These are phyloP conservation scores for Trebouxia sp. DNA, from an alignment of 139 green algal genomes.

Conservation along the genomic window DNA sequence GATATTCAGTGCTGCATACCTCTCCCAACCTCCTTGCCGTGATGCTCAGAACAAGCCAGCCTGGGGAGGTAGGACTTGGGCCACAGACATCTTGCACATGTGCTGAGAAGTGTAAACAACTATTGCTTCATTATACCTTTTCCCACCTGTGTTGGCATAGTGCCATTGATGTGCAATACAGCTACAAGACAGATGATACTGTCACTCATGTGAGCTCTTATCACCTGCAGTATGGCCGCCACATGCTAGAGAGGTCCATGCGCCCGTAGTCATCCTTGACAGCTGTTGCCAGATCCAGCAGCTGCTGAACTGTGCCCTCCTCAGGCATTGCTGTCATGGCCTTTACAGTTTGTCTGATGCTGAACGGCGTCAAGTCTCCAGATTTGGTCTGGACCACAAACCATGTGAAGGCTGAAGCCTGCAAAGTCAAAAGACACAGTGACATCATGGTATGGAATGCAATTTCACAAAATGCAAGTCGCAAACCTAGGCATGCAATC, in stretches of 20 bases:
- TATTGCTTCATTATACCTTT: too few relatives aligned
- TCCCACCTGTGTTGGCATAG: too few relatives aligned
- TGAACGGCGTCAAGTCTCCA: conserved; percentile 44
- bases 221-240: conserved; percentile 63
- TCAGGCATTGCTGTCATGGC: conserved; percentile 37
- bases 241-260: conserved; percentile 55
- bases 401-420: conserved; percentile 35
- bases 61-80: too few relatives aligned
- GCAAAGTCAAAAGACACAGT: neutral
- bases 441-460: too few relatives aligned
- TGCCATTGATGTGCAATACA: neutral
- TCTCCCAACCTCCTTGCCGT: too few relatives aligned
- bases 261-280: conserved; percentile 46
- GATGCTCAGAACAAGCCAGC: too few relatives aligned
- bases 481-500: too few relatives aligned
- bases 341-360: conserved; percentile 26
- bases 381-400: conserved; percentile 46
- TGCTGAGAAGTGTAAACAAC: too few relatives aligned
- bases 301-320: conserved; percentile 11
- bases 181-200: too few relatives aligned
- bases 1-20: too few relatives aligned
- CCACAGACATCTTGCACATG: too few relatives aligned
- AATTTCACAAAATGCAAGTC: too few relatives aligned
- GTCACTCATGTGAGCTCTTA: neutral
- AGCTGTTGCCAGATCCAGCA: conserved; percentile 33